A percentile compares a stretch with the other conserved stretches of the same genome.
Conservation (phyloP, 1,284 basidiomycete genomes). For the Neotropicomus parvogracilis region DNA sequence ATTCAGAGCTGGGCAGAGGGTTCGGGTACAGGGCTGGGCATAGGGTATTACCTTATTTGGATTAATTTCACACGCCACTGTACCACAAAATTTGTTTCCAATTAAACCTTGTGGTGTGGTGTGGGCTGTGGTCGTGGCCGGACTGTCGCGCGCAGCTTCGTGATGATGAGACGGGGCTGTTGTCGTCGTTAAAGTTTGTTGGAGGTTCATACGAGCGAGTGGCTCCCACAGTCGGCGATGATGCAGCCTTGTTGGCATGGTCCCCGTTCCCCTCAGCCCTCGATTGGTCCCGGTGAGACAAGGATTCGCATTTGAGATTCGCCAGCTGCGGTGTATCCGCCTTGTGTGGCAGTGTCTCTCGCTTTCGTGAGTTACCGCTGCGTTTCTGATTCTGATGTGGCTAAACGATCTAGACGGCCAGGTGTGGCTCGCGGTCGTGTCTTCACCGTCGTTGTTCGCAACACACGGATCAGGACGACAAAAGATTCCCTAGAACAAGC, state of each 20-base stretch:
- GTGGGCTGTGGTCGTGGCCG: no score
- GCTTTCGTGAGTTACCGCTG: conserved; percentile 2
- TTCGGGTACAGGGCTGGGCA: conserved; percentile 39
- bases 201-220: background rate
- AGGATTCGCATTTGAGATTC: conserved; percentile 23
- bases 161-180: conserved; percentile 5
- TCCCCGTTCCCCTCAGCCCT: conserved; percentile 21
- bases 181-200: no score
- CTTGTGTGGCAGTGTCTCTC: conserved; percentile 14
- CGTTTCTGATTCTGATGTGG: background rate
- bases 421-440: no score
- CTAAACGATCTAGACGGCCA: background rate
- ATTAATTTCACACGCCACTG: conserved; percentile 26
- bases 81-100: conserved; percentile 7
- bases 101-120: no score
- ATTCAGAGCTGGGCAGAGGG: conserved; percentile 50
- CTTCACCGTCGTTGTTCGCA: conserved; percentile 1
- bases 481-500: no score
- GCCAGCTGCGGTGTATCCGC: conserved; percentile 4
- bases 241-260: conserved; percentile 23
- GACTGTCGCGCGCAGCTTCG: conserved; percentile 4
- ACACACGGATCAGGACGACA: conserved; percentile 3
- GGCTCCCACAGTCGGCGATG: conserved; percentile 15
- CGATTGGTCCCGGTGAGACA: conserved; percentile 5
- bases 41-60: conserved; percentile 30